Conservation (phyloP, 306 rosid genomes). For the Inga leiocalycina region DNA sequence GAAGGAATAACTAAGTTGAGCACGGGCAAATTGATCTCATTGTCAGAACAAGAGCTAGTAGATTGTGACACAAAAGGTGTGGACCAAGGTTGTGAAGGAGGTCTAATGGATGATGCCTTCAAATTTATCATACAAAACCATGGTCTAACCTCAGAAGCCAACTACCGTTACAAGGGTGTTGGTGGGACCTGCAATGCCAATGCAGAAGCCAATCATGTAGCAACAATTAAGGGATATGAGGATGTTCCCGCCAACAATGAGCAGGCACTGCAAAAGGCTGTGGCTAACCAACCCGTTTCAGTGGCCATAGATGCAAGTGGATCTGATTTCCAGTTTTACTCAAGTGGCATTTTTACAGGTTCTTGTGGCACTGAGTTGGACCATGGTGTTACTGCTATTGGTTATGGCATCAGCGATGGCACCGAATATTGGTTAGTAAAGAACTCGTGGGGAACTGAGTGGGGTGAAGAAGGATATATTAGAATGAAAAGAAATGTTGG, state of each 20-base stretch:
- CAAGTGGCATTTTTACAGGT: background rate
- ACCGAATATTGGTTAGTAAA: background rate
- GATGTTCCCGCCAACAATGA: background rate
- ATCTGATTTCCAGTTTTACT: background rate
- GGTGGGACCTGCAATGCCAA: background rate
- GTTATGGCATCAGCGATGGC: background rate
- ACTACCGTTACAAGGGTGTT: too few species aligned
- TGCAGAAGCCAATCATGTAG: background rate
- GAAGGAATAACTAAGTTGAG: background rate
- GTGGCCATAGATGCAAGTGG: constrained; percentile 2
- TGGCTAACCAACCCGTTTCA: background rate
- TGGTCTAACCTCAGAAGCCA: too few species aligned
- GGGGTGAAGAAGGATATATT: background rate
- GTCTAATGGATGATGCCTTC: too few species aligned
- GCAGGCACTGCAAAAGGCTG: background rate
- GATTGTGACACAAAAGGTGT: too few species aligned
- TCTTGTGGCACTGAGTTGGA: background rate
- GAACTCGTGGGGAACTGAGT: background rate
- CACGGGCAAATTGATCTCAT: background rate
- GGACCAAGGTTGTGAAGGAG: too few species aligned
- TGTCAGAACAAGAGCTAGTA: too few species aligned
- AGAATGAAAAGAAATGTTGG: background rate
- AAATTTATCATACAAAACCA: too few species aligned
- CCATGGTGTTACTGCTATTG: background rate
- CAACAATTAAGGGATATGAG: background rate